A percentile compares a stretch with the other conserved stretches of the same genome.
Conservation (phyloP, 306 rosid genomes). For the Hippophae rhamnoides region DNA sequence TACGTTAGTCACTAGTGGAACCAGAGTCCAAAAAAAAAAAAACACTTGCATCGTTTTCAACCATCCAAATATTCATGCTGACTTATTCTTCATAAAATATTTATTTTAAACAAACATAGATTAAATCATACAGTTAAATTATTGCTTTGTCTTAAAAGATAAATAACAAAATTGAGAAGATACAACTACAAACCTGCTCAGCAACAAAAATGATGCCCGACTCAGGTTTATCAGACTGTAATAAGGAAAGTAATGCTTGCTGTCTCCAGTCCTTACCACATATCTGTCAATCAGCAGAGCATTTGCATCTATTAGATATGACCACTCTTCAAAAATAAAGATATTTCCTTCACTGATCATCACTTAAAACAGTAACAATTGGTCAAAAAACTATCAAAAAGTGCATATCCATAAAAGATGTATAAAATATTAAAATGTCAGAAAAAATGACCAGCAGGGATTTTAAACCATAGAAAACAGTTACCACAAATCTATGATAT, state of each 20-base stretch:
- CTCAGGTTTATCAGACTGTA: conserved; percentile 56
- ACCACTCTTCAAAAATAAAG: not conserved
- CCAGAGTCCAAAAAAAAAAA: not conserved
- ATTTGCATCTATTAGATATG: conserved; percentile 15
- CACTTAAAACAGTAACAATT: not conserved
- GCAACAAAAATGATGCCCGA: conserved; percentile 71
- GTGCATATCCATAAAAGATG: not conserved
- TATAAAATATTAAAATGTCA: not conserved
- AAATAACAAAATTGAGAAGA: conserved; percentile 20
- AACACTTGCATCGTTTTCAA: not conserved
- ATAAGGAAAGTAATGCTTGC: conserved; percentile 51
- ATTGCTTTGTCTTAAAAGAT: conserved; percentile 10
- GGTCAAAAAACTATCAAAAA: not conserved
- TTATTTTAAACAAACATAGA: conserved; percentile 2
- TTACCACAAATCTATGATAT: conserved; percentile 67
- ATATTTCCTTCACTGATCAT: not conserved
- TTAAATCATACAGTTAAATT: conserved; percentile 2
- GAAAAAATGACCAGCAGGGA: not conserved
- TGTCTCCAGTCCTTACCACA: conserved; percentile 44
- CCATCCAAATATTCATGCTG: not conserved
- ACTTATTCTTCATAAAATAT: conserved; percentile 3
- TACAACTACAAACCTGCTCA: conserved; percentile 56
- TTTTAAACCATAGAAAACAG: conserved; percentile 12
- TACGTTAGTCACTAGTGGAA: not conserved
- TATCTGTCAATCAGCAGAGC: conserved; percentile 38